Evolutionary conservation across 768 basidiomycete species (phyloP), one percentile per base, ranked within the genome.

Genomic region (Agrocybe chaxingu): DNA sequence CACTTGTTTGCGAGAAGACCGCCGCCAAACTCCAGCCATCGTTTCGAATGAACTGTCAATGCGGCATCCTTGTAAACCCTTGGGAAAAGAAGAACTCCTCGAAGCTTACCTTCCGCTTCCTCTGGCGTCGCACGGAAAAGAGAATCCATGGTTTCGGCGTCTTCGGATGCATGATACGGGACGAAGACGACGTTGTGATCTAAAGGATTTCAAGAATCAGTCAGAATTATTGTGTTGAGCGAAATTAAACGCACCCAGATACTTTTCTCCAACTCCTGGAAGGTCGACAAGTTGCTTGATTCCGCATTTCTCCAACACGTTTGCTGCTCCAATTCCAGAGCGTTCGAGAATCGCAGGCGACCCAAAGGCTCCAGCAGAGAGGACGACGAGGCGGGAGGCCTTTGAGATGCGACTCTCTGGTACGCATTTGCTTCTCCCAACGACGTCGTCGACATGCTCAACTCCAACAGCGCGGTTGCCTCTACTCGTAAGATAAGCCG

Each of bases 211-310:
- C 36, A 44, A 34, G 18, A 33, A 12, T 36, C n/a, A 19, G 34
- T 34, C 7, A 24, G 8, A 35, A 46, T 36, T 29, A 29, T 35
- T 18, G 35, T 19, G 13, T n/a, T 42, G 53, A 13, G n/a, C 7
- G 24, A 5, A 32, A 33, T 45, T 43, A 8, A 7, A 34, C 55
- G 36, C 45, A 76, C 80, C 81, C 54, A 74, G 71, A 45, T 77
- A 80, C 52, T 88, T 80, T 60, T 85, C 81, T 2, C 89, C 89
- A 0, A 93, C 89, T 13, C 84, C 84, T 2, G 87, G 86, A 11
- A 89, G 76, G 46, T 87, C 79, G 10, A 85, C 72, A 33, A 80
- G 46, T 53, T 72, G 69, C 6, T 65, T 55, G 31, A 91, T 76
- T 9, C 71, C 72, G 45, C 77, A 64, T 33, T 65, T 65, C 24